Base-by-base conservation (phyloP, 2,329 filamentous ascomycete genomes). In the Coniochaeta sp. region DNA sequence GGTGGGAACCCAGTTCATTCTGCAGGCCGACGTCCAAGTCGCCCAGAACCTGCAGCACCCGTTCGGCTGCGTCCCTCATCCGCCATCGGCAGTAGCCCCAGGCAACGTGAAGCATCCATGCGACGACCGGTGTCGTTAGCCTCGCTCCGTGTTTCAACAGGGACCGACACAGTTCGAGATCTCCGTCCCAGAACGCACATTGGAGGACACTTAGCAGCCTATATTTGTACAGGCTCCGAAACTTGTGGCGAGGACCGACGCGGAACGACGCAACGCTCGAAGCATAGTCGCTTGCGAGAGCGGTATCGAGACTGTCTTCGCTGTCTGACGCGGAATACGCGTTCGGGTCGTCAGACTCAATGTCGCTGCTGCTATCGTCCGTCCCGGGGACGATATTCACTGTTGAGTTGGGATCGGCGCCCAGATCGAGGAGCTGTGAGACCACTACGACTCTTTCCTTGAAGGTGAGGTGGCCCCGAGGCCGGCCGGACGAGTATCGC, bases 31-130 rank as follows among this genome's bases (percentile, higher is more conserved):
- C 45, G 2, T 48, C 45, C 14, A 48, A 14, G n/a, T 48, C 45
- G 12, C 45, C 45, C 26, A 48, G 14, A 3, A 48, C 45, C 24
- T 48, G 45, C 26, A 48, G 28, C n/a, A 48, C 26, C 8, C 16
- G 26, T 20, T 48, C 45, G 18, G 45, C 24, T 2, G 45, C 45
- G 12, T 28, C 14, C 13, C 45, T 16, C 45, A 48, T 48, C 6
- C 45, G 45, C 26, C 28, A 48, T 9, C 45, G 45, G 20, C 45
- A 48, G 26, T 48, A 48, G n/a, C 45, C 45, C 45, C 45, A 48
- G 3, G 45, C 28, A 9, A 48, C 28, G n/a, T 48, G 28, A 4
- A 48, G 26, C 45, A 48, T 48, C 45, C 45, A 48, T 12, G 45
- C 45, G 14, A 48, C 45, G n/a, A 31, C 2, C 2, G 24, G 24